Conservation (phyloP, 73 alveolate species). For the Diophrys sp. region DNA sequence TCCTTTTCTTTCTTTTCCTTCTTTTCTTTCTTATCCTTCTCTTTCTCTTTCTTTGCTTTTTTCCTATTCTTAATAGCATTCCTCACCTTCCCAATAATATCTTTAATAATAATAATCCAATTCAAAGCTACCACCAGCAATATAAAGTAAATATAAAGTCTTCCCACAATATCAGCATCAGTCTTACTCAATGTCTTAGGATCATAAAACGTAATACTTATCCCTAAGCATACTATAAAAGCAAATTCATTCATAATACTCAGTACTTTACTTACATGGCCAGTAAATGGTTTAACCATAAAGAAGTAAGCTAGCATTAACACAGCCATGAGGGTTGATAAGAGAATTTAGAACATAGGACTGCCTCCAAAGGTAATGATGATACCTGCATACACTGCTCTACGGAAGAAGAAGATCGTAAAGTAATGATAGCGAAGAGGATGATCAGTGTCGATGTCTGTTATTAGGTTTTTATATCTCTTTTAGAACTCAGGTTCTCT, state of each 20-base stretch:
- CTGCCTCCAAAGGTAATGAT: not conserved
- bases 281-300: not conserved
- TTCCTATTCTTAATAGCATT: not conserved
- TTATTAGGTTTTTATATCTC: no score
- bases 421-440: not conserved
- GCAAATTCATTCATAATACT: not conserved
- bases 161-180: not conserved
- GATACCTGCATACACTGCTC: conserved; percentile 10
- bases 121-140: not conserved
- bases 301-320: not conserved
- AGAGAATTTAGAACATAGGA: not conserved
- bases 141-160: not conserved
- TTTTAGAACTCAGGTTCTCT: not conserved
- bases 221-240: not conserved
- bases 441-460: no score
- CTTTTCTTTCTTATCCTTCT: no score
- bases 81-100: not conserved
- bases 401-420: no score
- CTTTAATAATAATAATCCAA: not conserved
- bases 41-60: not conserved
- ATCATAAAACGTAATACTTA: not conserved
- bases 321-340: not conserved
- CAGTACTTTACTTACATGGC: not conserved
- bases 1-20: no score
- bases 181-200: not conserved